Percentiles rank a stretch among this genome's conserved stretches.
Evolutionary conservation across 371 early-diverging fungal genomes (phyloP).

Genomic region (Apophysomyces trapeziformis): DNA sequence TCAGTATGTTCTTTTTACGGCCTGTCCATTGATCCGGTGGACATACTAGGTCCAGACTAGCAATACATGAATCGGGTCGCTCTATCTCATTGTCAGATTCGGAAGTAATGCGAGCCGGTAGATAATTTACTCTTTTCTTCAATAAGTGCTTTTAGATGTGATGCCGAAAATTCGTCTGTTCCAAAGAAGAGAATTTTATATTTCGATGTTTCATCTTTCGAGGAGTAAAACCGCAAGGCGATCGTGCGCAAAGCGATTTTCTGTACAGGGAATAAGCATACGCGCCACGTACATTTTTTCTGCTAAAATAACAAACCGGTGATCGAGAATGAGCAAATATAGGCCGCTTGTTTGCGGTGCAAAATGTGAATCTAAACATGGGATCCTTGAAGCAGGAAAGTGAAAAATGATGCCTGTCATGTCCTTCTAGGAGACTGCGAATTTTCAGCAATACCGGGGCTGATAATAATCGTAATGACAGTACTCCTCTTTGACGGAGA

Average conservation of each 20-base stretch:
- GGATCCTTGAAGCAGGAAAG: neutral
- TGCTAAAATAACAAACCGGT: neutral
- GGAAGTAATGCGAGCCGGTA: neutral
- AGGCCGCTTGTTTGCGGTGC: neutral
- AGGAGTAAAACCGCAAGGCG: neutral
- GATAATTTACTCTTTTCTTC: slow-evolving; percentile 45
- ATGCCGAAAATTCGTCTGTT: slow-evolving; percentile 78
- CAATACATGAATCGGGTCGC: slow-evolving; percentile 26
- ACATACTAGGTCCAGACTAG: slow-evolving; percentile 71
- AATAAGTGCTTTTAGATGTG: slow-evolving; percentile 65
- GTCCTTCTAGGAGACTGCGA: too few species aligned
- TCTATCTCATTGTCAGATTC: neutral
- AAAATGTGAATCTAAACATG: slow-evolving; percentile 1
- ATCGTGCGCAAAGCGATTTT: neutral
- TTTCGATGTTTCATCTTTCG: slow-evolving; percentile 13
- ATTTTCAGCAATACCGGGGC: too few species aligned
- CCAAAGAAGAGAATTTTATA: slow-evolving; percentile 80
- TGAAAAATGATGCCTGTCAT: too few species aligned
- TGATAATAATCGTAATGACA: too few species aligned
- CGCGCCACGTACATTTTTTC: neutral
- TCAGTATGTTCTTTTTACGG: slow-evolving; percentile 42
- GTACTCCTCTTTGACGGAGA: too few species aligned
- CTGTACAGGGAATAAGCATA: neutral
- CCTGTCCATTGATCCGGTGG: slow-evolving; percentile 62
- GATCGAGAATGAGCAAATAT: neutral